Conservation (phyloP, 148 eudicot genomes). For the Fagopyrum tataricum region DNA sequence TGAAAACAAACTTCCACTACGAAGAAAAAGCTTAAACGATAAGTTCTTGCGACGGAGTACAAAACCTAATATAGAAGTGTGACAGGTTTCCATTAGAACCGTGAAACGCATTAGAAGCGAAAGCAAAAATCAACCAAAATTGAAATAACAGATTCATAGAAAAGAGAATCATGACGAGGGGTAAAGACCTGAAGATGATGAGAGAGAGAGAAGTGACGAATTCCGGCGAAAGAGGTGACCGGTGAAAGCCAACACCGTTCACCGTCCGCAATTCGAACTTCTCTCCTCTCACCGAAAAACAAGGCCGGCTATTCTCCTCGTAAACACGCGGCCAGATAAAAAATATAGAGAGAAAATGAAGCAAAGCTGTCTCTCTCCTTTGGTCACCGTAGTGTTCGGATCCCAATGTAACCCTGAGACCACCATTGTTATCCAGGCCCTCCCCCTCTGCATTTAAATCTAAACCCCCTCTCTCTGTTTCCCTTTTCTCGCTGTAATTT, state of each 20-base stretch:
- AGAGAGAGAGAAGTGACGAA: constrained; percentile 19
- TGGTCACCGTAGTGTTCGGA: constrained; percentile 2
- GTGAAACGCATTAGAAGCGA: background rate
- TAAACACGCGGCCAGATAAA: background rate
- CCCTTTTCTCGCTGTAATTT: background rate
- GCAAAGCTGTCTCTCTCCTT: background rate
- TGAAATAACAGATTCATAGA: background rate
- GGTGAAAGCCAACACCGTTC: constrained; percentile 6
- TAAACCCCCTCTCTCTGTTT: background rate
- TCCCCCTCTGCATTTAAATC: background rate
- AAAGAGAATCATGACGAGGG: background rate
- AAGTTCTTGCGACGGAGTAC: background rate
- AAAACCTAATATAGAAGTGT: background rate
- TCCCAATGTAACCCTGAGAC: background rate
- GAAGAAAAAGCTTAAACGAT: background rate
- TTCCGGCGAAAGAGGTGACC: constrained; percentile 17
- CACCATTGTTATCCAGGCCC: background rate
- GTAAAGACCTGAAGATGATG: background rate
- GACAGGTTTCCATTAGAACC: background rate
- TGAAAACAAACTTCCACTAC: background rate
- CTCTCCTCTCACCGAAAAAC: constrained; percentile 16
- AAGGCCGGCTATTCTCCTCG: background rate
- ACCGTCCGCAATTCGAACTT: constrained; percentile 18
- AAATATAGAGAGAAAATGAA: background rate
- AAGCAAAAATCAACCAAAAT: background rate